Evolutionary conservation across 2,329 filamentous ascomycete genomes (phyloP).

Genomic region (Monilinia laxa): DNA sequence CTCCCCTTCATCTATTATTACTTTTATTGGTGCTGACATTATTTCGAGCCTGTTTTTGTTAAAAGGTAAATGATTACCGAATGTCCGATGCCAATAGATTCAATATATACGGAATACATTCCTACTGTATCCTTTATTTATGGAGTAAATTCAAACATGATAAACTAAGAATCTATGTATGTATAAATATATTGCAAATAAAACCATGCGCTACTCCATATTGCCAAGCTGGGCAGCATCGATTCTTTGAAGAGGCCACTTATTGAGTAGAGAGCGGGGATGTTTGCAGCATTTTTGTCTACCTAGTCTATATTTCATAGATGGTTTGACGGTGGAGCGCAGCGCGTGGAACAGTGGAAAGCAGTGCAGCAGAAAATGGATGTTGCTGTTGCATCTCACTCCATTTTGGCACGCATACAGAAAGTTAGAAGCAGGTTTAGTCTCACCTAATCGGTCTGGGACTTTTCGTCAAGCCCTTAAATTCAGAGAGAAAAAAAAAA

Average conservation of each 20-base stretch:
- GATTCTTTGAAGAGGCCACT: constrained; percentile 1
- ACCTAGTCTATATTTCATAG: not conserved
- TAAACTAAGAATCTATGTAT: no score
- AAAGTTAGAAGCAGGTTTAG: not conserved
- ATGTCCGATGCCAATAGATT: no score
- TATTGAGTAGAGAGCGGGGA: constrained; percentile 3
- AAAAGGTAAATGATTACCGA: no score
- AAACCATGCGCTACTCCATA: not conserved
- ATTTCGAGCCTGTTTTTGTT: no score
- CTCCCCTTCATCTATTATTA: not conserved
- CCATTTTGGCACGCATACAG: not conserved
- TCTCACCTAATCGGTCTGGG: constrained; percentile 13
- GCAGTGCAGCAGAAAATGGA: constrained; percentile 17
- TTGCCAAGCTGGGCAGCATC: not conserved
- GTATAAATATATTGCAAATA: constrained; percentile 1
- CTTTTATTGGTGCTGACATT: no score
- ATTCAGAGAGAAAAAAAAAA: no score
- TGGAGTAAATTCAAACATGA: not conserved
- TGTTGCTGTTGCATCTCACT: constrained; percentile 4
- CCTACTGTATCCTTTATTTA: not conserved
- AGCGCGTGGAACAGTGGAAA: constrained; percentile 24
- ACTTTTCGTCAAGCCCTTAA: not conserved
- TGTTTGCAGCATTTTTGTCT: not conserved
- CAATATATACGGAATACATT: not conserved
- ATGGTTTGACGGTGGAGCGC: constrained; percentile 22